These are phyloP conservation scores for Trifolium subterraneum DNA, from an alignment of 306 rosid genomes.

Conservation along the genomic window DNA sequence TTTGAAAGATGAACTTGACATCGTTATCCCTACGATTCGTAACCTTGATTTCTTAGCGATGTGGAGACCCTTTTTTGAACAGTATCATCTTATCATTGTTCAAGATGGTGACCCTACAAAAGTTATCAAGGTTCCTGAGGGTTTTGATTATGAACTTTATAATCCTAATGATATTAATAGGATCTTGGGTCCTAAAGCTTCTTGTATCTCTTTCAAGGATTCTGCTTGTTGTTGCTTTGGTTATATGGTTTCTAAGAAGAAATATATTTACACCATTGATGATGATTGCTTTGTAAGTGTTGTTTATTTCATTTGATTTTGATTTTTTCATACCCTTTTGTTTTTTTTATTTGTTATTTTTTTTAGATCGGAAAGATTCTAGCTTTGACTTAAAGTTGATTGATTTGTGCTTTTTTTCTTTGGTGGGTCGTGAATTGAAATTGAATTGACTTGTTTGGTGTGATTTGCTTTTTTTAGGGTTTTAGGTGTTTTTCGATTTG, in stretches of 20 bases:
- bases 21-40: too few relatives aligned
- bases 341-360: background rate
- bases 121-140: constrained; percentile 68
- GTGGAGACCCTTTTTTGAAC: background rate
- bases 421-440: constrained; percentile 6
- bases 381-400: background rate
- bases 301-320: background rate
- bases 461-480: background rate
- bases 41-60: too few relatives aligned
- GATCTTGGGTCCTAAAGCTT: constrained; percentile 84
- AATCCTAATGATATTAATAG: constrained; percentile 78
- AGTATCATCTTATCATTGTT: constrained; percentile 74
- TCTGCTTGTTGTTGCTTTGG: too few relatives aligned
- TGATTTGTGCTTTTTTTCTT: background rate
- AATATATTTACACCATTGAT: constrained; percentile 83
- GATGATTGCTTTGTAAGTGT: constrained; percentile 86
- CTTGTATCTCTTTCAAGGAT: too few relatives aligned
- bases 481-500: background rate
- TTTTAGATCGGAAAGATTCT: background rate
- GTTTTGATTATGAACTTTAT: constrained; percentile 75
- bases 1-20: too few relatives aligned
- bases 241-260: too few relatives aligned
- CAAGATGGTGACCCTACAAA: constrained; percentile 85
- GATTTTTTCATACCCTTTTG: background rate
- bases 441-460: constrained; percentile 5